Base-by-base conservation (phyloP, 2,329 filamentous ascomycete genomes). In the Tympanopsis confertula region DNA sequence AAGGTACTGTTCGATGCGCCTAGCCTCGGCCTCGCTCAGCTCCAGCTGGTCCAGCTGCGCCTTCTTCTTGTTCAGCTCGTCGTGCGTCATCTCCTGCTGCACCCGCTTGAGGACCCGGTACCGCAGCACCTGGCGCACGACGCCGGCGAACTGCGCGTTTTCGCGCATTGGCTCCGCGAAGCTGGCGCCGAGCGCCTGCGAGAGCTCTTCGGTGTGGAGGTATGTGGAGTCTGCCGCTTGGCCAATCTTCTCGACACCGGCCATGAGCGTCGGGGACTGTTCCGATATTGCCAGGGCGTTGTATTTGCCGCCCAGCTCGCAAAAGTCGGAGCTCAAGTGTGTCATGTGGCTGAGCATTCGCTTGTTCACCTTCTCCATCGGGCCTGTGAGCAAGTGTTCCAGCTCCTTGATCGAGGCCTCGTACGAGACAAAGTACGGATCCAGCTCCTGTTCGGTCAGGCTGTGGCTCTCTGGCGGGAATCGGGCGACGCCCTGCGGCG, bases 151-250 rank as follows among this genome's bases (percentile, higher is more conserved):
- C 53, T 98, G 91, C 13, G 91, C 88, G 50, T 87, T 94, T 61
- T 98, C 91, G 39, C 93, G 77, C 86, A 98, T 95, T 1, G 91
- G 91, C 53, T 98, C 93, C 0, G 93, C 87, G 53, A 98, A 98
- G 46, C 78, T 91, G 22, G 89, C 87, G 17, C 88, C 88, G 13
- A 98, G 65, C 0, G 83, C 82, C 2, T 78, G 78, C 0, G 88
- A 87, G 3, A 98, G 66, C 54, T 98, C 91, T 50, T 94, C 86
- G 0, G 89, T 96, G 7, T 86, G 86, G 45, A 98, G 88, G 55
- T 96, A 98, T 0, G 91, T 95, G 5, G 85, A 85, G 55, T 98
- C 91, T 5, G 89, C 86, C 2, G 91, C 91, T 59, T 98, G 91
- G 0, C 91, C 91, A 35, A 94, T 75, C 44, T 88, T 81, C 59